Conservation (phyloP, 306 rosid species). For the Castanea mollissima region DNA sequence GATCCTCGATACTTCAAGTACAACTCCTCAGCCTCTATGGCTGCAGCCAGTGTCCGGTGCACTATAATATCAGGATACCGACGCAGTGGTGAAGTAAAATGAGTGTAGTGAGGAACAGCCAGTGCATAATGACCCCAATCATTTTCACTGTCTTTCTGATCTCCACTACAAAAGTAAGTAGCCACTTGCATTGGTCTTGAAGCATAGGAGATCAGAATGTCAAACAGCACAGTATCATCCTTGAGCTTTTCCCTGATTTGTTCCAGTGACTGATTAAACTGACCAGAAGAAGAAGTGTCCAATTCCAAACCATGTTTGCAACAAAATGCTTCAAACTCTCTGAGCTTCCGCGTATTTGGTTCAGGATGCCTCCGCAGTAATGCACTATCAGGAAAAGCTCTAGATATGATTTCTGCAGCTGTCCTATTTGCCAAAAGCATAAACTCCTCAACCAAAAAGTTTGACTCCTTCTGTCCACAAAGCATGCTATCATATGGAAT, state of each 20-base stretch:
- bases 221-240: conserved; percentile 59
- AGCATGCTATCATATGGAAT: conserved; percentile 56
- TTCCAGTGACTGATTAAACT: conserved; percentile 56
- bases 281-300: conserved; percentile 73
- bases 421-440: conserved; percentile 86
- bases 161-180: conserved; percentile 75
- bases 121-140: conserved; percentile 79
- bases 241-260: conserved; percentile 65
- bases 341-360: conserved; percentile 72
- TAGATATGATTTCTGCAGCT: conserved; percentile 77
- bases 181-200: conserved; percentile 80
- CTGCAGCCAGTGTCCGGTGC: conserved; percentile 79
- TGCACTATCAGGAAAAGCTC: conserved; percentile 80
- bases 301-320: conserved; percentile 67
- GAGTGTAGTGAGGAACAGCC: conserved; percentile 80
- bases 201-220: conserved; percentile 68
- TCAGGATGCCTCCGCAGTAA: conserved; percentile 87
- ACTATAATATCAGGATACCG: conserved; percentile 94
- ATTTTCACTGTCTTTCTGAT: conserved; percentile 41
- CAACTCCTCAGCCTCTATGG: conserved; percentile 75
- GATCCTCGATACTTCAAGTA: conserved; percentile 43
- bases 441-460: conserved; percentile 79
- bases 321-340: conserved; percentile 79
- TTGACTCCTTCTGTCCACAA: conserved; percentile 53
- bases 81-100: conserved; percentile 87